phyloP scores from a whole-genome alignment of 140 eudicot genomes.

The Ambrosia hybrid region DNA sequence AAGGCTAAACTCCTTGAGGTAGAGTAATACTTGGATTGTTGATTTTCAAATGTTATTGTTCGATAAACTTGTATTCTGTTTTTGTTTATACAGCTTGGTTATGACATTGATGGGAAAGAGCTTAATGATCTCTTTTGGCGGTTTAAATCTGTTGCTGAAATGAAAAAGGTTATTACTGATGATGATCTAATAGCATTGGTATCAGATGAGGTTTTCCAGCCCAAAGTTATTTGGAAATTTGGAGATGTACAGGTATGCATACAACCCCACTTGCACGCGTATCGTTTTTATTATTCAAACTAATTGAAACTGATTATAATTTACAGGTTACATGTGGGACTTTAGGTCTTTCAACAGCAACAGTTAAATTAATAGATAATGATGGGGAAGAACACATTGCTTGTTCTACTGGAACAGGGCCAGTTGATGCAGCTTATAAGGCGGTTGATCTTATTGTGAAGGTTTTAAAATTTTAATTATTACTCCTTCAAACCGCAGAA shows the following conservation, averaged over 20 bases:
- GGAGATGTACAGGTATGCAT: slow-evolving; percentile 46
- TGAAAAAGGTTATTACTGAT: slow-evolving; percentile 69
- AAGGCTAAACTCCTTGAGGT: slow-evolving; percentile 75
- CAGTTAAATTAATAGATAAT: slow-evolving; percentile 65
- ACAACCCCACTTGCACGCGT: not conserved
- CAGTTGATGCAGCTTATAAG: slow-evolving; percentile 95
- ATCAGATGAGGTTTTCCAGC: slow-evolving; percentile 77
- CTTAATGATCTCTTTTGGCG: slow-evolving; percentile 77
- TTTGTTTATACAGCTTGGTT: slow-evolving; percentile 56
- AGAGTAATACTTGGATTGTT: not conserved
- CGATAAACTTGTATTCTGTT: not conserved
- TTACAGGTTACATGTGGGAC: slow-evolving; percentile 90
- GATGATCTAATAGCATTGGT: slow-evolving; percentile 72
- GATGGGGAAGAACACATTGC: slow-evolving; percentile 68
- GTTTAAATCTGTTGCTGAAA: slow-evolving; percentile 71
- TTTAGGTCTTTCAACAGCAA: slow-evolving; percentile 92
- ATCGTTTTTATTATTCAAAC: not conserved
- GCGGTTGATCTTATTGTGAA: slow-evolving; percentile 81
- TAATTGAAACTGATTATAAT: not conserved
- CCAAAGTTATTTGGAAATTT: slow-evolving; percentile 33
- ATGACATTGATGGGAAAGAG: slow-evolving; percentile 60
- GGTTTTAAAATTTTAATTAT: slow-evolving; percentile 40
- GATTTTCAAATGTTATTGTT: not conserved
- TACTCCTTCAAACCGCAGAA: not conserved
- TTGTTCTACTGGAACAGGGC: slow-evolving; percentile 95